Evolutionary conservation across 176 grass and related monocot species (phyloP), one percentile per base, ranked within the genome.

Genomic region (Ampelocalamus luodianensis): DNA sequence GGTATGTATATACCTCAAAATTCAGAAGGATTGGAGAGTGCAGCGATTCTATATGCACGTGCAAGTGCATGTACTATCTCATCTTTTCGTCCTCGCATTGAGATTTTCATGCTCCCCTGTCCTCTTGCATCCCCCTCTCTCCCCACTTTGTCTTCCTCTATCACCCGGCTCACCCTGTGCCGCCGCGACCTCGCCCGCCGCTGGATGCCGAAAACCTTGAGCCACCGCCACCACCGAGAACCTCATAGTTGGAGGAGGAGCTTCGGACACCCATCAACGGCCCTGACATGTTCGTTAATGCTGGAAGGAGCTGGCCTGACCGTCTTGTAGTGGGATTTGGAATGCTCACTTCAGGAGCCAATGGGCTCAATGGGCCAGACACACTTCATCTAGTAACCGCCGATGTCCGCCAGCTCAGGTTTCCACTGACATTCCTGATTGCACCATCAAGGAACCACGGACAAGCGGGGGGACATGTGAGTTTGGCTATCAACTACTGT

Each of bases 391-490:
- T 93, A 68, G 96, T 92, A 78, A 98, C 91, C 11, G 86, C 92
- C 36, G 96, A 98, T 59, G 96, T 98, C 59, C 96, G 91, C 96
- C 96, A 98, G 91, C 93, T 98, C 78, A 98, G 66, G 82, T 88
- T 98, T 42, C 96, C 93, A 71, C 93, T 95, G 42, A 92, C 80
- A 77, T 95, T 98, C 88, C 93, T 95, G 45, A 86, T 79, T 67
- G 86, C 90, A 60, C 91, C 96, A 81, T 98, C 96, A 86, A 98
- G 88, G 96, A 95, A 79, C 96, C 93, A 85, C 96, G 96, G 82
- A 98, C 93, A 92, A 98, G 96, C 88, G 85, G 10, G 96, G 96
- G n/a, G 96, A 98, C 96, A 98, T 95, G 78, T 98, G 96, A 84
- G 91, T 93, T 67, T 95, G 93, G 65, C 84, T 98, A 84, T 98